A percentile compares a stretch with the other conserved stretches of the same genome.
These are phyloP conservation scores for Coemansia sp. DNA, from an alignment of 192 early-diverging fungal genomes.

Conservation along the genomic window DNA sequence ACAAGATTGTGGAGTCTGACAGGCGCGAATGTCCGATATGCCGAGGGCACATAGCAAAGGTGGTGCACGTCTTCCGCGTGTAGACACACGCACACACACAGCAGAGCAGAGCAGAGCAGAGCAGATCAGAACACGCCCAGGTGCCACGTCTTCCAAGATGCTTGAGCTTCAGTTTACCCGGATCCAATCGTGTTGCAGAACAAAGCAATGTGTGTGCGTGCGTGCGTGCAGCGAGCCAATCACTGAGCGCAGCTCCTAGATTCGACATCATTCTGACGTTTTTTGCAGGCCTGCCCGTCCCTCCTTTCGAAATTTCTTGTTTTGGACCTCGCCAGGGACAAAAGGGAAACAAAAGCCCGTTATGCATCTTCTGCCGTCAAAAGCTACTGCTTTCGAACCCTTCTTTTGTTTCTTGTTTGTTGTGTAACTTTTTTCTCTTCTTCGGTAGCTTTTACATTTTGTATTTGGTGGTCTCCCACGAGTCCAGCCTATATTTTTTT, in stretches of 20 bases:
- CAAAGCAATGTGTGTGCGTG: neutral
- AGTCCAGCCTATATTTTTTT: neutral
- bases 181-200: neutral
- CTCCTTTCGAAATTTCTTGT: neutral
- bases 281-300: neutral
- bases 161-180: neutral
- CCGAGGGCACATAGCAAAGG: constrained; percentile 63
- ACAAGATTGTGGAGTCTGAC: constrained; percentile 48
- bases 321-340: neutral
- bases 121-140: neutral
- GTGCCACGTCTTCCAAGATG: neutral
- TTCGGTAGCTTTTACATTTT: neutral
- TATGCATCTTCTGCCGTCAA: neutral
- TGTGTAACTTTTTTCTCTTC: neutral
- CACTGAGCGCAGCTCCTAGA: neutral
- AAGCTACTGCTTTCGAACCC: neutral
- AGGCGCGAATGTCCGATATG: constrained; percentile 83
- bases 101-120: too few species aligned
- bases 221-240: neutral
- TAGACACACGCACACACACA: constrained; percentile 13
- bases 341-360: neutral
- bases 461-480: constrained; percentile 5
- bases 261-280: neutral
- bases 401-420: constrained; percentile 7
- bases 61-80: constrained; percentile 70